Base-by-base conservation (phyloP, 2,329 filamentous ascomycete genomes). In the Ascosphaera pollenicola region DNA sequence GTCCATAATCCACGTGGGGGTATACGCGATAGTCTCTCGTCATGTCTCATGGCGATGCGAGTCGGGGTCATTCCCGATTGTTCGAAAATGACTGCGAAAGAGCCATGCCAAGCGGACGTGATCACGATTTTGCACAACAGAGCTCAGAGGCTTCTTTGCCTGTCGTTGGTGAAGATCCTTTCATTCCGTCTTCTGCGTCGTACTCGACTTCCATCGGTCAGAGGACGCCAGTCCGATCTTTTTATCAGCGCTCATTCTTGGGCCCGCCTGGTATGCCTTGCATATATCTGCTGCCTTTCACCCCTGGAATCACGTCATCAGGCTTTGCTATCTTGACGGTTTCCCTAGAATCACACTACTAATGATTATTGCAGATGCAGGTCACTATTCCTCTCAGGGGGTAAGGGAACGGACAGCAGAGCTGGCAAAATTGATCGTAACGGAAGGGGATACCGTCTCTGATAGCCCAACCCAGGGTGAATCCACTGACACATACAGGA, bases 341-440 rank as follows among this genome's bases (percentile, higher is more conserved):
- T 43, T 41, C 41, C 13, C 24, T 28, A 28, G 36, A 26, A 35
- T 43, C 42, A 46, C 53, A 46, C 55, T 45, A 42, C 40, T 31
- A 42, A 18, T 34, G 45, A 70, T 66, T 60, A 31, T 65, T 15
- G 52, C 70, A 57, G 79, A 87, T 52, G 78, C 72, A 48, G 69
- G 73, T 15, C 72, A 81, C 48, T 80, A 81, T 55, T 78, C 81
- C 31, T 68, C 68, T 26, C 73, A 75, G 42, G 79, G 75, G 46
- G 78, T 93, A 32, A 77, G 84, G 45, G 77, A 89, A 57, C 78
- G 89, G 52, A 91, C 84, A 2, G 81, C 83, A 39, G 82, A 92
- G 57, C 66, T 93, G 41, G 84, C 84, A 35, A 82, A 73, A 15
- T 83, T 85, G 53, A 75, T 82, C 38, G 68, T 93, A 19, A 76